phyloP scores from a whole-genome alignment of 2,329 filamentous ascomycete species.

The Aspergillus fumigatiaffinis region DNA sequence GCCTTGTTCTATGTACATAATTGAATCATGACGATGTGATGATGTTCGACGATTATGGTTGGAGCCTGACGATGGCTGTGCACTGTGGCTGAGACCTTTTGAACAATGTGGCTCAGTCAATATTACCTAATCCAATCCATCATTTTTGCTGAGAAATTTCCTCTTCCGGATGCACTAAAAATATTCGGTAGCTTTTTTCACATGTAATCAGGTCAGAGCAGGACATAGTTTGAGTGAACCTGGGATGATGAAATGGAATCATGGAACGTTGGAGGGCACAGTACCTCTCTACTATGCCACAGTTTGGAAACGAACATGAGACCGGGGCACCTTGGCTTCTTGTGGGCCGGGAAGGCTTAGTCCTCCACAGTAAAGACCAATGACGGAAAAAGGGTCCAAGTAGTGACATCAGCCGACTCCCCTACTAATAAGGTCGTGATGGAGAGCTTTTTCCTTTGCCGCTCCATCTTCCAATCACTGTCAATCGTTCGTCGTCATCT shows the following conservation, averaged over 20 bases:
- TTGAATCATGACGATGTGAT: not conserved
- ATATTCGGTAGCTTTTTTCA: not conserved
- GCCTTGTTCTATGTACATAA: not conserved
- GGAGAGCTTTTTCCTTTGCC: not conserved
- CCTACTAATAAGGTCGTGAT: not conserved
- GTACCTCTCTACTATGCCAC: no score
- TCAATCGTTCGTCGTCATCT: slow-evolving; percentile 8
- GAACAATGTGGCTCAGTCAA: no score
- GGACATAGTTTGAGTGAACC: no score
- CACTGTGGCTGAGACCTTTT: not conserved
- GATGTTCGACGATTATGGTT: not conserved
- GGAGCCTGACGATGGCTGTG: not conserved
- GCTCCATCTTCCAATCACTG: not conserved
- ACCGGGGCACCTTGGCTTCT: not conserved
- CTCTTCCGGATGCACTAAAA: not conserved
- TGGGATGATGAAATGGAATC: no score
- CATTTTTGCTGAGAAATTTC: not conserved
- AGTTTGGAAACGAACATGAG: no score
- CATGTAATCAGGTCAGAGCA: no score
- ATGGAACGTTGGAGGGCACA: no score
- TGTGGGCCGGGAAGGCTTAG: not conserved
- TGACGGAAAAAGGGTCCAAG: not conserved
- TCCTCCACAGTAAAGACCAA: not conserved
- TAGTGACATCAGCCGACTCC: not conserved
- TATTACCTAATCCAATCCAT: not conserved